Conservation (phyloP, 441 rosid genomes). For the Erodium texanum region DNA sequence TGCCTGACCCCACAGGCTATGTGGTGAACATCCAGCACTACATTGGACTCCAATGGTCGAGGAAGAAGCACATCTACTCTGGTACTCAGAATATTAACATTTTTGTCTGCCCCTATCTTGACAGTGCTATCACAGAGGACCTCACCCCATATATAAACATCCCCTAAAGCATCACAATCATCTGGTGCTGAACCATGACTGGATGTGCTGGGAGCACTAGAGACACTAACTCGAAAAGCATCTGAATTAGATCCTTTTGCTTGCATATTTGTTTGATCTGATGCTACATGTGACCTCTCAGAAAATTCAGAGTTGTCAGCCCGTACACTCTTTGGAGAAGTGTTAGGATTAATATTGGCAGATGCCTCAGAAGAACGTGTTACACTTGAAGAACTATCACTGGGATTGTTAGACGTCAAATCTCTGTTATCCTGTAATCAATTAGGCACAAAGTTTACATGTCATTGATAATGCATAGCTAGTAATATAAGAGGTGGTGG, state of each 20-base stretch:
- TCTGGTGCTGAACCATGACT: conserved; percentile 99
- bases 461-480: not conserved
- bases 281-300: conserved; percentile 78
- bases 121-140: conserved; percentile 71
- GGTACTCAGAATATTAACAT: conserved; percentile 41
- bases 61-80: conserved; percentile 78
- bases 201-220: conserved; percentile 95
- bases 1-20: conserved; percentile 88
- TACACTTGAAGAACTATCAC: conserved; percentile 88
- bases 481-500: not conserved
- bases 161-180: conserved; percentile 93
- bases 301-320: conserved; percentile 72
- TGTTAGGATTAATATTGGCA: conserved; percentile 53
- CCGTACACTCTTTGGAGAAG: conserved; percentile 76
- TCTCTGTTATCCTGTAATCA: conserved; percentile 60
- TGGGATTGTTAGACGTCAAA: conserved; percentile 66
- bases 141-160: conserved; percentile 96
- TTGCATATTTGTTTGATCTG: conserved; percentile 71
- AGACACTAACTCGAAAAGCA: conserved; percentile 85
- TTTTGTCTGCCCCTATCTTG: conserved; percentile 73
- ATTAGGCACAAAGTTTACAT: conserved; percentile 12
- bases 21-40: conserved; percentile 81
- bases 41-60: conserved; percentile 81
- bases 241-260: conserved; percentile 55
- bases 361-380: conserved; percentile 65